Percentiles rank a stretch among this genome's conserved stretches.
Evolutionary conservation across 352 stramenopile species (phyloP).

Genomic region (Phytophthora cajani): DNA sequence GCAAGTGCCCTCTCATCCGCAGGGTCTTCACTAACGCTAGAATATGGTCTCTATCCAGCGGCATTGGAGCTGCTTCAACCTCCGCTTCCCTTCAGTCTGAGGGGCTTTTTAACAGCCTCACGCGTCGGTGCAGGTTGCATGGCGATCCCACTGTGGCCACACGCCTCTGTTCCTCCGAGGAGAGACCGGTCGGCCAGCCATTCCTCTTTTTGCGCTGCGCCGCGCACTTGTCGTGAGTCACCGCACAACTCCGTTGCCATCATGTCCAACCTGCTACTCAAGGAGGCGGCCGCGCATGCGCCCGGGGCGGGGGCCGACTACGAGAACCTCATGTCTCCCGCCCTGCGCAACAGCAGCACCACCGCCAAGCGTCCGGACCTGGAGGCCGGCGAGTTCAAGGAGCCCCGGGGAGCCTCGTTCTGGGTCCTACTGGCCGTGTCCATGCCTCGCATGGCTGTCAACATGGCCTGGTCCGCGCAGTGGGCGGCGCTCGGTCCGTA

Average conservation of each 20-base stretch:
- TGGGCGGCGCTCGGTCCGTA: slow-evolving; percentile 57
- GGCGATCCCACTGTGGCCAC: slow-evolving; percentile 8
- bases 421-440: slow-evolving; percentile 49
- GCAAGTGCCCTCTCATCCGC: too few relatives aligned
- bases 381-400: slow-evolving; percentile 9
- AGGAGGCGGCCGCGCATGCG: slow-evolving; percentile 9
- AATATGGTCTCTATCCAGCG: background rate
- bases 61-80: background rate
- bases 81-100: background rate
- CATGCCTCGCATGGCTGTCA: slow-evolving; percentile 54
- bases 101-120: background rate
- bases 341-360: slow-evolving; percentile 16
- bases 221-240: slow-evolving; percentile 1
- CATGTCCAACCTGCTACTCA: slow-evolving; percentile 27
- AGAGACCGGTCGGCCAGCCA: slow-evolving; percentile 4
- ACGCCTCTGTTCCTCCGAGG: slow-evolving; percentile 2
- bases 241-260: background rate
- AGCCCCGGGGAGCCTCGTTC: slow-evolving; percentile 31
- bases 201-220: slow-evolving; percentile 21
- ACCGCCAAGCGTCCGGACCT: slow-evolving; percentile 25
- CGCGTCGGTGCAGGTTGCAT: background rate
- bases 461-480: slow-evolving; percentile 62
- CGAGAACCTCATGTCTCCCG: slow-evolving; percentile 30
- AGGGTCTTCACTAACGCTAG: background rate
- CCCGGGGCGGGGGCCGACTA: slow-evolving; percentile 12